Conservation (phyloP, 257 asterid genomes). For the Prunella vulgaris region DNA sequence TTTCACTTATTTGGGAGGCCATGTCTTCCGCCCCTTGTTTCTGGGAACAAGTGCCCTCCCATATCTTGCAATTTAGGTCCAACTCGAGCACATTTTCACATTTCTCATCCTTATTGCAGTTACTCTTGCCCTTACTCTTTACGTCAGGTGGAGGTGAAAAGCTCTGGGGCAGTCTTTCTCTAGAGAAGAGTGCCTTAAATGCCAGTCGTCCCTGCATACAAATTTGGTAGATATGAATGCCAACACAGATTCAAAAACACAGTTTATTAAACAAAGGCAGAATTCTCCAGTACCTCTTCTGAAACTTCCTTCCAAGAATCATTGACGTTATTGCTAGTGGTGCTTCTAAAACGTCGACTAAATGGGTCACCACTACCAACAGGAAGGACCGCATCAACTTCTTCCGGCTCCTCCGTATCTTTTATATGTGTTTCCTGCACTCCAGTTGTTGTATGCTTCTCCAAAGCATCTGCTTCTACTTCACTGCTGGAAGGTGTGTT, state of each 20-base stretch:
- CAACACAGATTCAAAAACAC: constrained; percentile 1
- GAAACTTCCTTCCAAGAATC: constrained; percentile 96
- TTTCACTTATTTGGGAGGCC: constrained; percentile 29
- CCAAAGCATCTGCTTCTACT: constrained; percentile 71
- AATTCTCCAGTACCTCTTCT: constrained; percentile 58
- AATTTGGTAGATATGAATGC: constrained; percentile 5
- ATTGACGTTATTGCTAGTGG: constrained; percentile 32
- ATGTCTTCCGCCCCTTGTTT: constrained; percentile 27
- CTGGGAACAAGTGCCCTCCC: constrained; percentile 21
- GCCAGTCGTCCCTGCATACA: constrained; percentile 82
- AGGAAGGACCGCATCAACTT: no score
- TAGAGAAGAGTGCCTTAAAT: constrained; percentile 80
- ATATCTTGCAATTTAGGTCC: constrained; percentile 38
- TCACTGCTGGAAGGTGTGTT: constrained; percentile 96
- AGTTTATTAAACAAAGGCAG: neutral
- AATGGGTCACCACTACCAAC: constrained; percentile 44
- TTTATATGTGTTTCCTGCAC: constrained; percentile 46
- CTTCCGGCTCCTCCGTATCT: constrained; percentile 47
- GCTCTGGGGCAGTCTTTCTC: constrained; percentile 86
- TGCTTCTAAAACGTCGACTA: constrained; percentile 63
- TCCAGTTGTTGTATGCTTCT: constrained; percentile 41
- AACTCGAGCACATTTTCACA: constrained; percentile 29
- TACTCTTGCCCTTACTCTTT: constrained; percentile 33
- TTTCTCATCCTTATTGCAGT: constrained; percentile 23
- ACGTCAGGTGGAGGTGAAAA: constrained; percentile 61